Conservation (phyloP, 495 filamentous ascomycete species). For the Evernia prunastri region DNA sequence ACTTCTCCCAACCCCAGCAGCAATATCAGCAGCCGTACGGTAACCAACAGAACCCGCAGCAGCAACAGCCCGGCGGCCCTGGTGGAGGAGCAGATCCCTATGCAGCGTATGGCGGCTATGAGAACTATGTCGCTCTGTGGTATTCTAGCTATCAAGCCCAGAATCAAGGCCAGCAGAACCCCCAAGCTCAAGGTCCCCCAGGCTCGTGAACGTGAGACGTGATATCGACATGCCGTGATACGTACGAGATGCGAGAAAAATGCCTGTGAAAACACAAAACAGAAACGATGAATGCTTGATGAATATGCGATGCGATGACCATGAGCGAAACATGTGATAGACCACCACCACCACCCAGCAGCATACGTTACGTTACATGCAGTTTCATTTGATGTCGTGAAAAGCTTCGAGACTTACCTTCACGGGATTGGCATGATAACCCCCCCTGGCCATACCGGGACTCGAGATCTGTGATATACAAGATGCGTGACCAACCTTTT, state of each 20-base stretch:
- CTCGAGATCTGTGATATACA: background rate
- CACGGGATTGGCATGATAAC: background rate
- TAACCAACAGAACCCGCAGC: constrained; percentile 28
- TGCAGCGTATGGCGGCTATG: constrained; percentile 59
- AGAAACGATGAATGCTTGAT: constrained; percentile 13
- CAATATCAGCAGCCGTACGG: constrained; percentile 30
- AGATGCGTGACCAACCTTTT: background rate
- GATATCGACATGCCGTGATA: background rate
- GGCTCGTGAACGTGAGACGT: constrained; percentile 18
- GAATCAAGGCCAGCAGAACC: constrained; percentile 33
- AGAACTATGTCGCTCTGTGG: constrained; percentile 58
- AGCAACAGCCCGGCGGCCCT: constrained; percentile 2
- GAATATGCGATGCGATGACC: constrained; percentile 9
- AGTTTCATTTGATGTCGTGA: background rate
- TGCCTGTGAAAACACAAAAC: too few relatives aligned
- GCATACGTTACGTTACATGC: background rate
- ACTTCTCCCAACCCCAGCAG: constrained; percentile 40
- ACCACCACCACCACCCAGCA: background rate
- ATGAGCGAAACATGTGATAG: background rate
- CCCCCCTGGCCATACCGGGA: background rate
- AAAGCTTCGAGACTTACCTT: background rate
- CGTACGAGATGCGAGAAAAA: background rate
- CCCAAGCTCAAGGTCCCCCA: constrained; percentile 17
- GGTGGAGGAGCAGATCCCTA: constrained; percentile 56
- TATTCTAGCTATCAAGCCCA: constrained; percentile 44